phyloP scores from a whole-genome alignment of 768 basidiomycete genomes.

The Boletus eberwhitei region DNA sequence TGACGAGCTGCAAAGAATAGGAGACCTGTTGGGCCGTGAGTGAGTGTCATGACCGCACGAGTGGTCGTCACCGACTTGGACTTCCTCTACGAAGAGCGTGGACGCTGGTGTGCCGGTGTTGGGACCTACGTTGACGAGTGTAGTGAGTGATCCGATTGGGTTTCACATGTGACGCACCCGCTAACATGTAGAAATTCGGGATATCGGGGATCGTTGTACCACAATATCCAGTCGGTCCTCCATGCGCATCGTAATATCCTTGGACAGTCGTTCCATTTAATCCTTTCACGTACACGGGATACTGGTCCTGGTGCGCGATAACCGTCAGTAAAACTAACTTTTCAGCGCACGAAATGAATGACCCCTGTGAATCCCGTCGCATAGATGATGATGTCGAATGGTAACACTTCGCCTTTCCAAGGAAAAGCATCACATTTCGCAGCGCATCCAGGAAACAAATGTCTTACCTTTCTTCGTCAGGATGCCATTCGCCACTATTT shows the following conservation, averaged over 20 bases:
- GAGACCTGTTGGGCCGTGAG: conserved; percentile 17
- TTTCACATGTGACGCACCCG: conserved; percentile 19
- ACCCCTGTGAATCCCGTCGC: conserved; percentile 35
- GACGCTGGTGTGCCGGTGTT: conserved; percentile 27
- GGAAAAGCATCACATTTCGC: not conserved
- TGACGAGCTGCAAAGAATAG: conserved; percentile 29
- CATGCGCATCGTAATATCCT: conserved; percentile 29
- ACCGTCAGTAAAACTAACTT: not conserved
- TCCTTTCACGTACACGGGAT: conserved; percentile 25
- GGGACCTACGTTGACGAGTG: conserved; percentile 17
- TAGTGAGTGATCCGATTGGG: not conserved
- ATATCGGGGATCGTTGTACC: conserved; percentile 34
- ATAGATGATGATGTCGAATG: conserved; percentile 34
- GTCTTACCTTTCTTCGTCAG: conserved; percentile 22
- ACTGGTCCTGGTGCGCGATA: conserved; percentile 15
- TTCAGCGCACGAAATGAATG: not conserved
- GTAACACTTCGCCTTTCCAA: conserved; percentile 23
- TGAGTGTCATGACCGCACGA: not conserved
- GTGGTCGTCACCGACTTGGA: conserved; percentile 19
- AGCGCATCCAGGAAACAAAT: not conserved
- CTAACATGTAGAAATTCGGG: conserved; percentile 35
- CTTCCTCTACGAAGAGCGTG: conserved; percentile 28
- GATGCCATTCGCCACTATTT: conserved; percentile 19
- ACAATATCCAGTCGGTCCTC: conserved; percentile 34
- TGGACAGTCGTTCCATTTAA: conserved; percentile 19